Conservation (phyloP, 1,284 basidiomycete species). For the Jaminaea rosea region DNA sequence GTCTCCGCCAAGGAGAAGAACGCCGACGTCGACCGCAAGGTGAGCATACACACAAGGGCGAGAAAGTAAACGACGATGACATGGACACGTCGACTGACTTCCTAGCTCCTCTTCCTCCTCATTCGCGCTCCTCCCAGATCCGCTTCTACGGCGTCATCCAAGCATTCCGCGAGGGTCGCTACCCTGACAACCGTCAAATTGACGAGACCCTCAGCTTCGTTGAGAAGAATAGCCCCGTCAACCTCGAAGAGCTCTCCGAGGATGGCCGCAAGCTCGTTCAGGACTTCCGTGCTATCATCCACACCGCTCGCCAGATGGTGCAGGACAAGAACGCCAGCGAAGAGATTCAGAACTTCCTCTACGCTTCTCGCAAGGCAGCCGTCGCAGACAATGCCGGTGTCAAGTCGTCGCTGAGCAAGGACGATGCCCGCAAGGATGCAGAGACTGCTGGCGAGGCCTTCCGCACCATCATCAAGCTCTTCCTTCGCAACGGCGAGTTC, state of each 20-base stretch:
- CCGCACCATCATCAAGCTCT: slow-evolving; percentile 38
- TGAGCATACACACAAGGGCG: no score
- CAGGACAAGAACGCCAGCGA: slow-evolving; percentile 38
- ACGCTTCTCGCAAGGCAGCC: slow-evolving; percentile 30
- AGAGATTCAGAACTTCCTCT: slow-evolving; percentile 43
- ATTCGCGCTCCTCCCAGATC: neutral
- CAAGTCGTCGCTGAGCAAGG: slow-evolving; percentile 18
- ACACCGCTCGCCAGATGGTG: slow-evolving; percentile 23
- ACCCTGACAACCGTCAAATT: slow-evolving; percentile 42
- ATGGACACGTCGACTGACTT: neutral
- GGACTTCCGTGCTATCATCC: slow-evolving; percentile 29
- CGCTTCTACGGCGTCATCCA: slow-evolving; percentile 40
- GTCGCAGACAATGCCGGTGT: slow-evolving; percentile 22
- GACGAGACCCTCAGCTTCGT: slow-evolving; percentile 22
- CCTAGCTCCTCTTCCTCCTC: neutral
- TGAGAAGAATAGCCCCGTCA: slow-evolving; percentile 28
- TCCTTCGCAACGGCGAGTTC: slow-evolving; percentile 40
- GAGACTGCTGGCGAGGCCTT: slow-evolving; percentile 40
- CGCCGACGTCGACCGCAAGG: slow-evolving; percentile 37
- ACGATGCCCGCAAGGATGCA: slow-evolving; percentile 36
- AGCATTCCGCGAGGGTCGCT: slow-evolving; percentile 38
- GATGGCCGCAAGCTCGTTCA: slow-evolving; percentile 37
- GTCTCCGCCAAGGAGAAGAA: slow-evolving; percentile 16
- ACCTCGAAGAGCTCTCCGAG: slow-evolving; percentile 29
- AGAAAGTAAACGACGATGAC: neutral